A percentile compares a stretch with the other conserved stretches of the same genome.
These are phyloP conservation scores for Schizochytrium sp. DNA, from an alignment of 108 stramenopile species.

Conservation along the genomic window DNA sequence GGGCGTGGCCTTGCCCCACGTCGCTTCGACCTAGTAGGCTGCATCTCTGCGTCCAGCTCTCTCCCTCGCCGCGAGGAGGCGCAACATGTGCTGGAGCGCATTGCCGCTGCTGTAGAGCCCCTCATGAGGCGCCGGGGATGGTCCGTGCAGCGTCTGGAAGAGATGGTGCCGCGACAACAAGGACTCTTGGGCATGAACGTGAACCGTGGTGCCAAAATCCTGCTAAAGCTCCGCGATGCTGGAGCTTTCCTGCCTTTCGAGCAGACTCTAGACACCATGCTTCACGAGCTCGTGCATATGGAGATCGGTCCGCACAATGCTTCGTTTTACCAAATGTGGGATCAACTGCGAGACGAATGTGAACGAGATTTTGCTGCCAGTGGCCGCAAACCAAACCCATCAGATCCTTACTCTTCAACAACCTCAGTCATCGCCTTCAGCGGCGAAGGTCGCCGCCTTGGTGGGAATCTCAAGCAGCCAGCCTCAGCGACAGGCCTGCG, in stretches of 20 bases:
- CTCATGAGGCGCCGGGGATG: constrained; percentile 27
- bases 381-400: not conserved
- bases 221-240: constrained; percentile 18
- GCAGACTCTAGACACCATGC: constrained; percentile 9
- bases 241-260: not conserved
- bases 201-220: constrained; percentile 33
- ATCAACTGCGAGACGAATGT: constrained; percentile 4
- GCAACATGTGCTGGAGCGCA: constrained; percentile 12
- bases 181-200: constrained; percentile 32
- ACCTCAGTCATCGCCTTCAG: not conserved
- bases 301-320: constrained; percentile 20
- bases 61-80: not conserved
- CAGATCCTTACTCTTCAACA: not conserved
- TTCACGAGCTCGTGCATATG: constrained; percentile 51
- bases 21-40: not conserved
- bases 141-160: constrained; percentile 29
- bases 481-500: not conserved
- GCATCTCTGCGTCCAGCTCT: not conserved
- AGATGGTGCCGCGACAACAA: constrained; percentile 22
- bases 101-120: constrained; percentile 39
- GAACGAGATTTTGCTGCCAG: not conserved
- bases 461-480: not conserved
- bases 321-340: constrained; percentile 37
- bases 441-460: not conserved
- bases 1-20: not conserved